Percentiles rank a stretch among this genome's conserved stretches.
These are phyloP conservation scores for Amaranthus hypochondriacus DNA, from an alignment of 148 eudicot genomes.

Conservation along the genomic window DNA sequence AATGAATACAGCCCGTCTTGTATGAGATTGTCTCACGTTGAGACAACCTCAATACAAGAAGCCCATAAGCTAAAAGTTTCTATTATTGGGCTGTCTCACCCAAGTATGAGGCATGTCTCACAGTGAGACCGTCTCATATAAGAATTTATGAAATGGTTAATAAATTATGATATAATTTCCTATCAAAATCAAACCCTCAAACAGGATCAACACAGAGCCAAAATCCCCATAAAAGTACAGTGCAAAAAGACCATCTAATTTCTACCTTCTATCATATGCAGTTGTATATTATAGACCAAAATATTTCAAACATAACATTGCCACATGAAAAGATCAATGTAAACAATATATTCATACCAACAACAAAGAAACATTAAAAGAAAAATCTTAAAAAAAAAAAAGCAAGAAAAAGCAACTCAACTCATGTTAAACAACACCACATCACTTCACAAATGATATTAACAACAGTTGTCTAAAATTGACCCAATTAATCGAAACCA, in stretches of 20 bases:
- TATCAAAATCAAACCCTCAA: neutral
- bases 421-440: neutral
- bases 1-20: no score
- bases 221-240: neutral
- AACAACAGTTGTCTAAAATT: no score
- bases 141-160: neutral
- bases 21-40: no score
- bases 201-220: neutral
- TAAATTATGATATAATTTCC: neutral
- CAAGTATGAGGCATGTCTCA: no score
- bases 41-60: no score
- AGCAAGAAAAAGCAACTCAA: neutral
- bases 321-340: neutral
- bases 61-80: no score
- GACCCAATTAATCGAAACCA: no score
- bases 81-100: no score
- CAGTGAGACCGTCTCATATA: no score
- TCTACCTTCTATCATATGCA: neutral
- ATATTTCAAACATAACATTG: neutral
- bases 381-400: neutral
- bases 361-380: neutral
- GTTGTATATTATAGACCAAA: neutral
- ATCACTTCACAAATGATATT: neutral
- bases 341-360: neutral
- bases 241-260: neutral